Evolutionary conservation across 208 protist genomes (phyloP).

Genomic region (Polymyxa betae): DNA sequence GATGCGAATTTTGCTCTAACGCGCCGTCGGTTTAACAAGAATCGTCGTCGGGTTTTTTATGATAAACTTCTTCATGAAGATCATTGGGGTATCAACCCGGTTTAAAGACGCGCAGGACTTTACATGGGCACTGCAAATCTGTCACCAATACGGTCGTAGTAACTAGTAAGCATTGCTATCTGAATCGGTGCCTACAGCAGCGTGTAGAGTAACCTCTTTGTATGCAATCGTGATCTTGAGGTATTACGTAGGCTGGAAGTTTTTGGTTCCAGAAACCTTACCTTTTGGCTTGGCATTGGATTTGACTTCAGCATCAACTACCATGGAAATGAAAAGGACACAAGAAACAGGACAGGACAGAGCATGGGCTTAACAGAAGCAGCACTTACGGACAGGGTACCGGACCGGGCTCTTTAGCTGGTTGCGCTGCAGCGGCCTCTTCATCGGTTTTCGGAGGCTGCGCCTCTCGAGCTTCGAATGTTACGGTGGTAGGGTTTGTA

Average conservation of each 20-base stretch:
- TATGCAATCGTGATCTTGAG: background rate
- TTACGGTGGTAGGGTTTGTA: no score
- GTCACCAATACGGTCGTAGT: background rate
- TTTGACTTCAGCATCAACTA: no score
- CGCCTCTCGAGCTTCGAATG: no score
- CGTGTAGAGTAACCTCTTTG: background rate
- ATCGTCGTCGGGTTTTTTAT: conserved; percentile 14
- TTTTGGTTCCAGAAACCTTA: background rate
- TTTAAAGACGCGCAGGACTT: conserved; percentile 10
- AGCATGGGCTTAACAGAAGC: no score
- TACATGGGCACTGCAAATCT: background rate
- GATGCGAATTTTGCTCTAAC: background rate
- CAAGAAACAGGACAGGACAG: no score
- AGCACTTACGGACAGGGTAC: no score
- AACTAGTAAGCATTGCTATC: background rate
- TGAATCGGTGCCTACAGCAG: background rate
- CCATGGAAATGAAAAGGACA: no score
- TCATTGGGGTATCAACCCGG: conserved; percentile 14
- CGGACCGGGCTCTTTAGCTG: no score
- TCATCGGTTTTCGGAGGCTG: no score
- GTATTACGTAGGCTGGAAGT: background rate
- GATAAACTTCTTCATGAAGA: background rate
- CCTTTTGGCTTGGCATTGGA: background rate
- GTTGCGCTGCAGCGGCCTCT: no score
- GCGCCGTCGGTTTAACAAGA: background rate